Percentiles rank a stretch among this genome's conserved stretches.
These are phyloP conservation scores for Boletus rubropictus DNA, from an alignment of 768 basidiomycete species.

Conservation along the genomic window DNA sequence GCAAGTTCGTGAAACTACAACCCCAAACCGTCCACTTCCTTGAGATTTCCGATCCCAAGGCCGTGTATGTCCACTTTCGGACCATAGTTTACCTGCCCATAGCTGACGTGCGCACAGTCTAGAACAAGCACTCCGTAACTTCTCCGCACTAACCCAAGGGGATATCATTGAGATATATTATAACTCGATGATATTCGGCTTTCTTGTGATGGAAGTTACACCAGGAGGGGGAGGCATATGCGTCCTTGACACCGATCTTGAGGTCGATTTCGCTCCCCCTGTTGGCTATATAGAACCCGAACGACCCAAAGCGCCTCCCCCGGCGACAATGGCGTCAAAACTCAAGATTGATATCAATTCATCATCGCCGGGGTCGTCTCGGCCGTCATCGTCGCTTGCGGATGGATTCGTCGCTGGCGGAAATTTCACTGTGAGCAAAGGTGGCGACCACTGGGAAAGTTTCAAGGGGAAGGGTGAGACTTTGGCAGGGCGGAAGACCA, in stretches of 20 bases:
- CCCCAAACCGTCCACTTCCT: slow-evolving; percentile 93
- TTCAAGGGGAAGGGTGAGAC: slow-evolving; percentile 97
- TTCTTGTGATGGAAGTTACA: slow-evolving; percentile 90
- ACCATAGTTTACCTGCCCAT: not conserved
- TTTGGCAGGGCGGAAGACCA: slow-evolving; percentile 83
- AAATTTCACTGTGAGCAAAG: slow-evolving; percentile 59
- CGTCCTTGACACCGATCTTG: slow-evolving; percentile 92
- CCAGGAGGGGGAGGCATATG: slow-evolving; percentile 86
- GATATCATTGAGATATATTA: slow-evolving; percentile 99
- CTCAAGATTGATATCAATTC: slow-evolving; percentile 90
- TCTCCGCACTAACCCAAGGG: slow-evolving; percentile 85
- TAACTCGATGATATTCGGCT: slow-evolving; percentile 90
- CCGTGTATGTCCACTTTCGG: slow-evolving; percentile 62
- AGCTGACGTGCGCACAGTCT: slow-evolving; percentile 46
- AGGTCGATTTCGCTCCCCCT: slow-evolving; percentile 95
- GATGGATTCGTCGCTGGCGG: slow-evolving; percentile 56
- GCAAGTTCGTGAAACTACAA: slow-evolving; percentile 94
- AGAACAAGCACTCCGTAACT: slow-evolving; percentile 92
- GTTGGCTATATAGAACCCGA: slow-evolving; percentile 94
- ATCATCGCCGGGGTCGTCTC: slow-evolving; percentile 78
- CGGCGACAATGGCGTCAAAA: slow-evolving; percentile 92
- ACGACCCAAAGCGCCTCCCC: slow-evolving; percentile 72
- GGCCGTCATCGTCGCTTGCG: slow-evolving; percentile 69
- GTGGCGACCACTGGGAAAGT: slow-evolving; percentile 83
- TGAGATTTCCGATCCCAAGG: slow-evolving; percentile 95